Percentiles rank a stretch among this genome's conserved stretches.
Evolutionary conservation across 257 asterid genomes (phyloP).

Genomic region (Ilex aquifolium): DNA sequence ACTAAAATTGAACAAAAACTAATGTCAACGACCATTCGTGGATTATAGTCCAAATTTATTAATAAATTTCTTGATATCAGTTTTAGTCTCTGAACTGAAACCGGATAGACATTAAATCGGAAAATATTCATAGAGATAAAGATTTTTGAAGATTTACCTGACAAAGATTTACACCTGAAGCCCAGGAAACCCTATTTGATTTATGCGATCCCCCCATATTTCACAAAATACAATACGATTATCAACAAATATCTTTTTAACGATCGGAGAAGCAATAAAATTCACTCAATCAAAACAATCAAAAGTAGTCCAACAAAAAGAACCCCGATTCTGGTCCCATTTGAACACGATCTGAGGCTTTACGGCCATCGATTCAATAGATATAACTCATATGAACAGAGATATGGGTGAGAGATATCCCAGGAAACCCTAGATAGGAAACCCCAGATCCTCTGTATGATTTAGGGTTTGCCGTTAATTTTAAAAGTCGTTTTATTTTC

Average conservation of each 20-base stretch:
- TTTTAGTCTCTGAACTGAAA: neutral
- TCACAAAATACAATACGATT: slow-evolving; percentile 28
- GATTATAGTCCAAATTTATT: no score
- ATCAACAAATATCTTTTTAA: slow-evolving; percentile 5
- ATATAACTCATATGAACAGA: neutral
- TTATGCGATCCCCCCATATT: slow-evolving; percentile 86
- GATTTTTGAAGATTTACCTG: slow-evolving; percentile 58
- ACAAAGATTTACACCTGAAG: slow-evolving; percentile 90
- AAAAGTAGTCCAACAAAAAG: neutral
- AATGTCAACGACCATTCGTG: no score
- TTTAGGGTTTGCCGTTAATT: neutral
- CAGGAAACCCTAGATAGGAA: slow-evolving; percentile 22
- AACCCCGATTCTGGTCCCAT: neutral
- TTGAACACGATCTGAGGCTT: slow-evolving; percentile 8
- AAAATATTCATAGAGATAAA: slow-evolving; percentile 1
- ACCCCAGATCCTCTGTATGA: slow-evolving; percentile 16
- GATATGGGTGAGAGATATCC: slow-evolving; percentile 9
- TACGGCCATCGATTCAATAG: slow-evolving; percentile 3
- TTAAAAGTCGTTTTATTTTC: no score
- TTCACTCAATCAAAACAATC: slow-evolving; percentile 23
- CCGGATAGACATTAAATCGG: neutral
- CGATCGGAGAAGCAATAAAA: neutral
- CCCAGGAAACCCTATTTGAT: slow-evolving; percentile 86
- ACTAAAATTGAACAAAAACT: no score
- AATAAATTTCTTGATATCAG: no score